Base-by-base conservation (phyloP, 129 eudicot species). In the Artemisia annua region DNA sequence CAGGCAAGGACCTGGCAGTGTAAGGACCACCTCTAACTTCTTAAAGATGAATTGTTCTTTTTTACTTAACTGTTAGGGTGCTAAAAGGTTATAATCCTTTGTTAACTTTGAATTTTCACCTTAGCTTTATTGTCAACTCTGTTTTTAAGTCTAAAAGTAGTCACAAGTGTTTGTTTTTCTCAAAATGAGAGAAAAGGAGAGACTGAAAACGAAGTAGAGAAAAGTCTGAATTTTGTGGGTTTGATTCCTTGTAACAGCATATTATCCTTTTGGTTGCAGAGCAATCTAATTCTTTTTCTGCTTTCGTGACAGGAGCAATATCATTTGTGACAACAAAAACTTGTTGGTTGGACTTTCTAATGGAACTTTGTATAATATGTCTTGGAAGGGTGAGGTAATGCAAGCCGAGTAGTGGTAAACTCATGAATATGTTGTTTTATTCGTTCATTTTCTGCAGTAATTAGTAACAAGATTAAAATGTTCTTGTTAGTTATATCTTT, bases 371-470 rank as follows among this genome's bases (percentile, higher is more conserved):
- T 94, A 94, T 80, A 87, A 80, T 70, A 94, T 90, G 84, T 87
- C 98, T 70, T 94, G 98, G 98, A 90, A 90, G 83, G 98, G 98
- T 10, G 98, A 94, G 96, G 98, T 92, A 89, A 84, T 79, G 78
- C 61, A 44, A 51, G 52, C 73, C 66, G 15, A 58, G 48, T 48
- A 49, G 43, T 77, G 74, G 76, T 51, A 19, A 56, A 65, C 75
- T 43, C 46, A 19, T 73, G 20, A 67, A 43, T 48, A 60, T 59
- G 10, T 48, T 10, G 13, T 72, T 46, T 30, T 66, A 15, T 48
- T 54, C 17, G 18, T 61, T 32, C 50, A 2, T 48, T 75, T 58
- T 50, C 20, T 26, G 46, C 17, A 63, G 26, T 48, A 35, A 79
- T 28, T 60, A 8, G 26, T 70, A 65, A 65, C 56, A 30, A 11